These are phyloP conservation scores for Dendrobium nobile DNA, from an alignment of 106 monocot genomes.

Conservation along the genomic window DNA sequence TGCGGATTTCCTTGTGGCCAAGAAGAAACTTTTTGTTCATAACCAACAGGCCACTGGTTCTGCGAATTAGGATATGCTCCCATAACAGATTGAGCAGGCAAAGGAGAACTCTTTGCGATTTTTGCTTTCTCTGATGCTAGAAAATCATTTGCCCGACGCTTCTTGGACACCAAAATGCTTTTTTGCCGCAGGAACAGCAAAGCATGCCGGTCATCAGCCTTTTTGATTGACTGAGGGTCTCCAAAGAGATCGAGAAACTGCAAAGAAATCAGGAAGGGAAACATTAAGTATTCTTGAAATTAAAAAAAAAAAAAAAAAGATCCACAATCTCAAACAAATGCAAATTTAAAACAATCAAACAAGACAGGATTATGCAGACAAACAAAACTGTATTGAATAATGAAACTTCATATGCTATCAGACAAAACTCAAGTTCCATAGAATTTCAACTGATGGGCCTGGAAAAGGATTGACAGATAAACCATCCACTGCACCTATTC, in stretches of 20 bases:
- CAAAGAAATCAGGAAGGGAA: not conserved
- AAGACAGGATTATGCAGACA: not conserved
- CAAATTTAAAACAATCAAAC: not conserved
- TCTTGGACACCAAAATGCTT: conserved; percentile 43
- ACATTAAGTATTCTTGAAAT: not conserved
- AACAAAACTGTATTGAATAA: not conserved
- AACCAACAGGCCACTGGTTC: conserved; percentile 62
- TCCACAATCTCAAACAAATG: not conserved
- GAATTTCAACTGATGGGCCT: not conserved
- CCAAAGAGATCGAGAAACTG: conserved; percentile 98
- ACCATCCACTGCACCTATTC: not conserved
- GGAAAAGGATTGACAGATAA: not conserved
- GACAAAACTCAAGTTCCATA: not conserved
- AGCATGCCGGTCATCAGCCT: conserved; percentile 61
- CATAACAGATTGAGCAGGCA: conserved; percentile 43
- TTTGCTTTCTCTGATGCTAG: conserved; percentile 67
- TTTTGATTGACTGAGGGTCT: conserved; percentile 58
- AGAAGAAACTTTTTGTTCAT: conserved; percentile 60
- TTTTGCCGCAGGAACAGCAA: conserved; percentile 63
- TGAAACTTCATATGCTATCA: not conserved
- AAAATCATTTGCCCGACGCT: conserved; percentile 73
- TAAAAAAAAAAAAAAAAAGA: not conserved
- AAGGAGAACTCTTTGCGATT: conserved; percentile 33
- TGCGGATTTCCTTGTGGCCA: conserved; percentile 54
- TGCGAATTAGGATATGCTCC: conserved; percentile 63